Evolutionary conservation across 1,139 yeast species (phyloP), one percentile per base, ranked within the genome.

Genomic region (Diutina ranongensis): DNA sequence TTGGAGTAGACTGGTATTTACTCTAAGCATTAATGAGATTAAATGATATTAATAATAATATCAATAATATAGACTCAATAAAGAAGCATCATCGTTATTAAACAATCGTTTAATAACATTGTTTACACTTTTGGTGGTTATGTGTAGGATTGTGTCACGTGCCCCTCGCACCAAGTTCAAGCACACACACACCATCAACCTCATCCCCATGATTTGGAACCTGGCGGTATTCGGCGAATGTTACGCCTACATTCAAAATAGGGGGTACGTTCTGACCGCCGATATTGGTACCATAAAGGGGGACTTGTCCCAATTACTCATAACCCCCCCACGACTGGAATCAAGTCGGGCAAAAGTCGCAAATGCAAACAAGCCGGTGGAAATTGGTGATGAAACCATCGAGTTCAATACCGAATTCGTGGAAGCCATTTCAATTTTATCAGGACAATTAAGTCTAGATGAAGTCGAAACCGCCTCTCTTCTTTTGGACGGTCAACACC

Each of bases 331-430:
- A 4, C 76, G 77, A 56, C 76, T 71, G 50, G 78, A 75, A 25
- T 47, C 47, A 38, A 48, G 50, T 46, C 46, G 54, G 16, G 86
- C 48, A 66, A 92, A 55, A 65, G 42, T 38, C 13, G 28, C 28
- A 13, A 22, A 8, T 3, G 20, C 28, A 4, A 16, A 16, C 9
- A 16, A 22, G 25, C 32, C 16, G 12, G 42, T 38, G 33, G 42
- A 38, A 13, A 25, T 38, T 25, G 31, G 18, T 10, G 63, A 61
- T 46, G 80, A 78, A 52, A 27, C 46, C 7, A 64, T 72, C 28
- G 76, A 80, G 44, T 65, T 89, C 46, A 94, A 89, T 59, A 83
- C 80, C 38, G 55, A 57, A 25, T 71, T 69, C 49, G 53, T 67
- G 51, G 63, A 83, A 45, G 71, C 77, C 1, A 75, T 84, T 2